Conservation (phyloP, 306 rosid genomes). For the Citrullus colocynthis region DNA sequence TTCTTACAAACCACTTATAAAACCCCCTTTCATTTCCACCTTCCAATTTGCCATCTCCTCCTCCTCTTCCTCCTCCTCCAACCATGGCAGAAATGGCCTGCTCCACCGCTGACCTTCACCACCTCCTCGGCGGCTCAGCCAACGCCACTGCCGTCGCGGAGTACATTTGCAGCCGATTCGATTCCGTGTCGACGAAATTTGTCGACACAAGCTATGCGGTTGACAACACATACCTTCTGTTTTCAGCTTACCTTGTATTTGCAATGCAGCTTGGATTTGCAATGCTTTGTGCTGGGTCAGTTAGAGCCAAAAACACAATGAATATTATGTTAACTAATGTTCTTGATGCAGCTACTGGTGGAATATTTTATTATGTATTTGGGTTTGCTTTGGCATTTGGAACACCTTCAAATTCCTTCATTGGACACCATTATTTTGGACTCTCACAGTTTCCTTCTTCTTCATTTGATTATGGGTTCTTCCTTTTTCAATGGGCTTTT, state of each 20-base stretch:
- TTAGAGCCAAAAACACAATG: slow-evolving; percentile 48
- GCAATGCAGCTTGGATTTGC: slow-evolving; percentile 55
- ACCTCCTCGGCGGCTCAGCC: slow-evolving; percentile 21
- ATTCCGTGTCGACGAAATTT: slow-evolving; percentile 24
- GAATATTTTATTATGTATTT: slow-evolving; percentile 34
- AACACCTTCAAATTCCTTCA: slow-evolving; percentile 33
- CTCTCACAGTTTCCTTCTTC: slow-evolving; percentile 24
- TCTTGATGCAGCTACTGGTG: slow-evolving; percentile 42
- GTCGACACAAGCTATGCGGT: slow-evolving; percentile 24
- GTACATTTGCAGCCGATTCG: slow-evolving; percentile 31
- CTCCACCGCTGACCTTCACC: slow-evolving; percentile 27
- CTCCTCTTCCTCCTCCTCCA: slow-evolving; percentile 18
- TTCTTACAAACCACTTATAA: too few species aligned
- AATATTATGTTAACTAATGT: slow-evolving; percentile 51
- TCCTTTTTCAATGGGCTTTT: slow-evolving; percentile 44
- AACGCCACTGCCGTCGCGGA: slow-evolving; percentile 23
- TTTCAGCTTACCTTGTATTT: slow-evolving; percentile 45
- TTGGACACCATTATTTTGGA: slow-evolving; percentile 37
- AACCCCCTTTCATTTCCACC: neutral
- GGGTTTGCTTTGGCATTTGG: slow-evolving; percentile 47
- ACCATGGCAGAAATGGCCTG: slow-evolving; percentile 17
- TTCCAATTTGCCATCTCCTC: slow-evolving; percentile 11
- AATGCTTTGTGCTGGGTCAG: slow-evolving; percentile 52
- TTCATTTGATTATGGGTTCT: slow-evolving; percentile 25
- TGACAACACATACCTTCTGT: slow-evolving; percentile 39